These are phyloP conservation scores for Dillenia suffruticosa DNA, from an alignment of 164 flowering plant species.

Conservation along the genomic window DNA sequence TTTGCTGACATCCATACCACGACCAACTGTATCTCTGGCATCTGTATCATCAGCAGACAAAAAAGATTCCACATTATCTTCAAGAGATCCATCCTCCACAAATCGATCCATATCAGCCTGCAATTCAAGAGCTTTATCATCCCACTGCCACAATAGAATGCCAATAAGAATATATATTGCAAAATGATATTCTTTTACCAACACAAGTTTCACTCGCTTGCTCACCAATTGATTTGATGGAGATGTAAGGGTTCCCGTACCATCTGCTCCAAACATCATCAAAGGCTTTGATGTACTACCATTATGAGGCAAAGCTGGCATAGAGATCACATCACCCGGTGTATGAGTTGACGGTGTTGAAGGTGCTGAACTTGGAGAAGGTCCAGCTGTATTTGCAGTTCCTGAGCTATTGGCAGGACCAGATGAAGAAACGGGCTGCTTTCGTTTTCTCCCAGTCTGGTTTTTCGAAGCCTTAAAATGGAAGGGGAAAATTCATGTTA, in stretches of 20 bases:
- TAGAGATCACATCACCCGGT: slow-evolving; percentile 90
- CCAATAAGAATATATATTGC: slow-evolving; percentile 29
- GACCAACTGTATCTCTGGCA: slow-evolving; percentile 76
- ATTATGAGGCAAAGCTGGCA: slow-evolving; percentile 80
- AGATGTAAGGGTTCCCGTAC: slow-evolving; percentile 77
- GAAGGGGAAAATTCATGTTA: slow-evolving; percentile 19
- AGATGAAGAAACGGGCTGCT: slow-evolving; percentile 94
- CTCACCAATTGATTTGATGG: slow-evolving; percentile 92
- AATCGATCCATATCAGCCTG: slow-evolving; percentile 90
- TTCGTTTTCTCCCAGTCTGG: slow-evolving; percentile 86
- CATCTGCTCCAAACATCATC: slow-evolving; percentile 80
- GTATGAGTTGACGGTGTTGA: slow-evolving; percentile 98
- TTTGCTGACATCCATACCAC: slow-evolving; percentile 82
- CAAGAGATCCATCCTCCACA: slow-evolving; percentile 89
- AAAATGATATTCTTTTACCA: slow-evolving; percentile 1
- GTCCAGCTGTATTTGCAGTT: slow-evolving; percentile 95
- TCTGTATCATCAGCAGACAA: slow-evolving; percentile 88
- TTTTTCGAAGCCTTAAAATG: slow-evolving; percentile 71
- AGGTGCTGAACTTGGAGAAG: slow-evolving; percentile 95
- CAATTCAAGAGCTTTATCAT: slow-evolving; percentile 78
- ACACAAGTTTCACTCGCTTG: slow-evolving; percentile 1
- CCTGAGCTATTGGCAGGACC: slow-evolving; percentile 99
- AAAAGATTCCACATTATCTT: slow-evolving; percentile 94
- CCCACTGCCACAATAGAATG: slow-evolving; percentile 72
- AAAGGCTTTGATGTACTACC: slow-evolving; percentile 73